Percentiles rank a stretch among this genome's conserved stretches.
phyloP scores from a whole-genome alignment of 2,329 filamentous ascomycete species.

The Alternaria atra region DNA sequence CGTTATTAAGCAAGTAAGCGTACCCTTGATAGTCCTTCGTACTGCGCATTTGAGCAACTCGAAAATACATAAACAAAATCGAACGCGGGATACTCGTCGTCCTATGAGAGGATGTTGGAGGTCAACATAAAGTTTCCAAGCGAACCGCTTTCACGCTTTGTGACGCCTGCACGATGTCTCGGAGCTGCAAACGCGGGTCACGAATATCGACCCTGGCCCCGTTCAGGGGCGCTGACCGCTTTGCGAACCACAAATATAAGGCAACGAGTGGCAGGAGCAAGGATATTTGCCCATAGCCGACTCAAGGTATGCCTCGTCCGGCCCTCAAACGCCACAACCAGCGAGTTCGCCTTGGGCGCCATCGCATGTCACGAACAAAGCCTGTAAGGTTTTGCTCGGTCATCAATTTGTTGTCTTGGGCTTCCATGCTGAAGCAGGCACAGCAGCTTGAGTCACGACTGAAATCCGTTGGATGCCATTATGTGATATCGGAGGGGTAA shows the following conservation, averaged over 20 bases:
- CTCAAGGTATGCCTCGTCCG: not conserved
- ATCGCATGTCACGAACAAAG: not conserved
- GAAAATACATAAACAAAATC: not conserved
- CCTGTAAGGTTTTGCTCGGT: not conserved
- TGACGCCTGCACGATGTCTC: not conserved
- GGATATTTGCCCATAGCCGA: not conserved
- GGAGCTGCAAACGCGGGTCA: not conserved
- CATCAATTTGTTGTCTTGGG: not conserved
- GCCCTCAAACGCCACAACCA: not conserved
- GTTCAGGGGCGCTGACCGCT: conserved; percentile 5
- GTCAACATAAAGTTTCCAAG: not conserved
- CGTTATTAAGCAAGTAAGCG: not conserved
- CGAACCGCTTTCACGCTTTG: not conserved
- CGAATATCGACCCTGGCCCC: not conserved
- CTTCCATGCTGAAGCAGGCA: not conserved
- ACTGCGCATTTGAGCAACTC: not conserved
- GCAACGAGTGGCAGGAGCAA: not conserved
- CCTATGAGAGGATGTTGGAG: not conserved
- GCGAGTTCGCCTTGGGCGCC: not conserved
- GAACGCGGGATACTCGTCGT: not conserved
- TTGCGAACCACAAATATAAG: not conserved
- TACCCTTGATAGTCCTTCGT: not conserved
- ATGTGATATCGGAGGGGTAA: not conserved
- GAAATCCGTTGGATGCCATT: not conserved
- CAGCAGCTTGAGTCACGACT: not conserved